Conservation (phyloP, 1,139 yeast genomes). For the Pichia norvegensis region DNA sequence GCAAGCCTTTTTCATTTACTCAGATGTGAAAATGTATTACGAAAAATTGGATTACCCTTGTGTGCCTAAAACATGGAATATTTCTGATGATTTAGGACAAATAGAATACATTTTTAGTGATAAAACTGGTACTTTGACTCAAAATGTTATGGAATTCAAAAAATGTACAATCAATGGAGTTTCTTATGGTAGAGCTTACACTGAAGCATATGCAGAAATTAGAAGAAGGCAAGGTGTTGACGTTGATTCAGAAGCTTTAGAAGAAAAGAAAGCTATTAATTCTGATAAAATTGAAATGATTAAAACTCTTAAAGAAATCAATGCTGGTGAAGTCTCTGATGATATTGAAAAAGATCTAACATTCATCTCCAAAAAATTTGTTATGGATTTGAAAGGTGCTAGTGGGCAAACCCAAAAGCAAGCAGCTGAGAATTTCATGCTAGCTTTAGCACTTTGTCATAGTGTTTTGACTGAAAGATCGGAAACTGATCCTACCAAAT, state of each 20-base stretch:
- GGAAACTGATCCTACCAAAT: slow-evolving; percentile 46
- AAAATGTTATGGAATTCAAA: slow-evolving; percentile 93
- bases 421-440: slow-evolving; percentile 72
- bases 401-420: slow-evolving; percentile 50
- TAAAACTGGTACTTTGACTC: slow-evolving; percentile 94
- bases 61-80: slow-evolving; percentile 94
- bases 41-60: slow-evolving; percentile 86
- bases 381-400: slow-evolving; percentile 43
- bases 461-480: slow-evolving; percentile 77
- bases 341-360: slow-evolving; percentile 47
- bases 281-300: slow-evolving; percentile 64
- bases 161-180: slow-evolving; percentile 86
- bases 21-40: slow-evolving; percentile 83
- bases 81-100: slow-evolving; percentile 95
- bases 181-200: slow-evolving; percentile 87
- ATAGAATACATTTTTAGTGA: slow-evolving; percentile 93
- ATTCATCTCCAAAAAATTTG: slow-evolving; percentile 66
- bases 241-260: slow-evolving; percentile 56
- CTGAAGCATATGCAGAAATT: slow-evolving; percentile 91
- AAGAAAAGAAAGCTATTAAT: slow-evolving; percentile 55
- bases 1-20: slow-evolving; percentile 88
- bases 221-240: slow-evolving; percentile 83
- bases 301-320: slow-evolving; percentile 37
- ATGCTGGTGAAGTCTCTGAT: slow-evolving; percentile 23
- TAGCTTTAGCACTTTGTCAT: slow-evolving; percentile 84